Evolutionary conservation across 2,329 filamentous ascomycete species (phyloP).

Genomic region (Botrytis paeoniae): DNA sequence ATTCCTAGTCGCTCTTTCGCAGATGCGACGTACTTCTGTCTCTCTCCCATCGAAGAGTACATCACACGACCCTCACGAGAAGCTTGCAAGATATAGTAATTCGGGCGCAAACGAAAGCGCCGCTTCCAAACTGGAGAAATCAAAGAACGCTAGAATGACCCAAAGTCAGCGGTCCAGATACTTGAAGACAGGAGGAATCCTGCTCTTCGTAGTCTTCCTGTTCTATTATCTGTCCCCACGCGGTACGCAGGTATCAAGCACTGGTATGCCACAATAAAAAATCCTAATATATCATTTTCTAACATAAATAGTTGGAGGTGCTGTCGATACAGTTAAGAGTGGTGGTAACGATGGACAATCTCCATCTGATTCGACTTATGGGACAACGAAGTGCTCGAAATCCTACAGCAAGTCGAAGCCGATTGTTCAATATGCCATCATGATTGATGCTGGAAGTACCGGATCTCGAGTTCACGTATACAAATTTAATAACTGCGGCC

Average conservation of each 20-base stretch:
- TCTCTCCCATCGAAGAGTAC: slow-evolving; percentile 60
- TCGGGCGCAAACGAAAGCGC: slow-evolving; percentile 42
- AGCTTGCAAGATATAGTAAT: slow-evolving; percentile 57
- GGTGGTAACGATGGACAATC: slow-evolving; percentile 47
- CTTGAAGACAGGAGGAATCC: slow-evolving; percentile 62
- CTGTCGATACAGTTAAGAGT: slow-evolving; percentile 22
- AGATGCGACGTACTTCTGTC: slow-evolving; percentile 64
- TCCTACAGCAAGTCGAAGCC: slow-evolving; percentile 86
- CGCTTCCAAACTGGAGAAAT: slow-evolving; percentile 50
- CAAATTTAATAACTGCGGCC: slow-evolving; percentile 97
- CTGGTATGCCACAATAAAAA: slow-evolving; percentile 24
- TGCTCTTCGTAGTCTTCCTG: slow-evolving; percentile 57
- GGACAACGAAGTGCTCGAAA: slow-evolving; percentile 73
- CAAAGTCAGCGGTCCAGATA: slow-evolving; percentile 64
- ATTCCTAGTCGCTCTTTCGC: slow-evolving; percentile 27
- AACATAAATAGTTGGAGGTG: slow-evolving; percentile 25
- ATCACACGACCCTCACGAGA: slow-evolving; percentile 62
- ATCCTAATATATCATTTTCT: neutral
- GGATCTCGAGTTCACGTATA: slow-evolving; percentile 98
- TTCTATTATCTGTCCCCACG: slow-evolving; percentile 63
- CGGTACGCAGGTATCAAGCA: slow-evolving; percentile 41
- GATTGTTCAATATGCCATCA: slow-evolving; percentile 93
- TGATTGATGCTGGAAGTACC: slow-evolving; percentile 98
- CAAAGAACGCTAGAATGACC: slow-evolving; percentile 58
- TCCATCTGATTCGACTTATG: slow-evolving; percentile 59